Conservation (phyloP, 1,284 basidiomycete genomes). For the Pisolithus thermaeus region DNA sequence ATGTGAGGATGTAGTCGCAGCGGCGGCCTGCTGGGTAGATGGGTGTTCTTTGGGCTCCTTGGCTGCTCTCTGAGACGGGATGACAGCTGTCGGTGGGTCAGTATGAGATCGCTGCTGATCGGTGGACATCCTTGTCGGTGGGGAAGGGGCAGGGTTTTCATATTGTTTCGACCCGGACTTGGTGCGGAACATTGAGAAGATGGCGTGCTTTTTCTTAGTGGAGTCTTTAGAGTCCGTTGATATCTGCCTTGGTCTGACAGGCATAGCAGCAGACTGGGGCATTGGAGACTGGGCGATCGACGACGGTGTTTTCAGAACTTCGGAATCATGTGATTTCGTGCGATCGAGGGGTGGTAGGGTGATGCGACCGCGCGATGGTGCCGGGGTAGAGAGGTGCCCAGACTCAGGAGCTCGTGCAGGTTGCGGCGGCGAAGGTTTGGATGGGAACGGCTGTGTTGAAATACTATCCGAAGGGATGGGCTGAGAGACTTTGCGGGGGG, state of each 20-base stretch:
- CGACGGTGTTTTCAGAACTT: constrained; percentile 47
- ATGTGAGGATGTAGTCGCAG: constrained; percentile 1
- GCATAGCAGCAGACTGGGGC: constrained; percentile 16
- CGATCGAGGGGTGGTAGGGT: constrained; percentile 11
- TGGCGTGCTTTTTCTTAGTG: constrained; percentile 22
- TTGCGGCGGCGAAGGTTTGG: constrained; percentile 16
- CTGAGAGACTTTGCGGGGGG: constrained; percentile 27
- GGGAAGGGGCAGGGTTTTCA: constrained; percentile 15
- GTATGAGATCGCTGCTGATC: constrained; percentile 17
- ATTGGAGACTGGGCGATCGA: constrained; percentile 42
- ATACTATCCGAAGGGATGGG: constrained; percentile 17
- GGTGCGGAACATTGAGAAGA: constrained; percentile 27
- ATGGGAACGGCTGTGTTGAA: constrained; percentile 29
- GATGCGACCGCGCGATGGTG: constrained; percentile 15
- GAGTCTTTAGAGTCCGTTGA: constrained; percentile 32
- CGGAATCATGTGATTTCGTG: constrained; percentile 33
- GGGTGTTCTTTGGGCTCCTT: constrained; percentile 14
- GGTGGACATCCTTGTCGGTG: constrained; percentile 14
- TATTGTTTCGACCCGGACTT: constrained; percentile 28
- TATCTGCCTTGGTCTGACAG: constrained; percentile 18
- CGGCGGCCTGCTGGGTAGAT: constrained; percentile 1
- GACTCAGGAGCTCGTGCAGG: constrained; percentile 12
- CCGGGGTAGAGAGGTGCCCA: constrained; percentile 19
- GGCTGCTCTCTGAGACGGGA: constrained; percentile 12
- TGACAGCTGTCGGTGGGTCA: constrained; percentile 6